phyloP scores from a whole-genome alignment of 371 early-diverging fungal genomes.

The Mucor irregularis region DNA sequence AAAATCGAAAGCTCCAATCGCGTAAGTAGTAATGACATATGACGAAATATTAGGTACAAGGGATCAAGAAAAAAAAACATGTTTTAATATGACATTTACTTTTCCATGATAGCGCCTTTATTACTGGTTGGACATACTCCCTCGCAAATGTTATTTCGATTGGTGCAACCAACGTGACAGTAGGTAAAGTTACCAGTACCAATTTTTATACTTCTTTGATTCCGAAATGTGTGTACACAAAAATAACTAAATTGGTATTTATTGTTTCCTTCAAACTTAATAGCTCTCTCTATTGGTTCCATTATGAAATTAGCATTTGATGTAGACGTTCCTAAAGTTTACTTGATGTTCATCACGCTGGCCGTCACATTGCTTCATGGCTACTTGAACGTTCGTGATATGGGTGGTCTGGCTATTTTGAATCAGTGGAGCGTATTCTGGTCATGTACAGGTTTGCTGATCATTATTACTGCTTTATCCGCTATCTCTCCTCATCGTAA shows the following conservation, averaged over 20 bases:
- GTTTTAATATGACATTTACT: background rate
- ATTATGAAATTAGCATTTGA: slow-evolving; percentile 26
- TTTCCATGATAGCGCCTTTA: slow-evolving; percentile 30
- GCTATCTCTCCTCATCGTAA: slow-evolving; percentile 22
- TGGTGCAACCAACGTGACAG: slow-evolving; percentile 45
- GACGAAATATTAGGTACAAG: no score
- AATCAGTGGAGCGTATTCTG: slow-evolving; percentile 47
- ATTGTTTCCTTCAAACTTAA: no score
- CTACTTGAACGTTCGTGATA: slow-evolving; percentile 27
- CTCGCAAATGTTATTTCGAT: slow-evolving; percentile 42
- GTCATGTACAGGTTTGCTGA: slow-evolving; percentile 40
- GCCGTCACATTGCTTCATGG: slow-evolving; percentile 31
- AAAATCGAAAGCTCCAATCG: slow-evolving; percentile 26
- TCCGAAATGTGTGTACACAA: no score
- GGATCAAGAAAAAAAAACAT: background rate
- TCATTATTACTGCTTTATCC: slow-evolving; percentile 28
- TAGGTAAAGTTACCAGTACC: slow-evolving; percentile 28
- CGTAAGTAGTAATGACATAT: slow-evolving; percentile 28
- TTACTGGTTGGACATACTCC: slow-evolving; percentile 48
- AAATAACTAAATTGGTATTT: background rate
- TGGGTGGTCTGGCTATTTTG: slow-evolving; percentile 24
- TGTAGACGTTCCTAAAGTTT: slow-evolving; percentile 16
- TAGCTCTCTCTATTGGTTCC: slow-evolving; percentile 28
- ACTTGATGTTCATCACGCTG: slow-evolving; percentile 31
- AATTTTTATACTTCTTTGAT: no score